Base-by-base conservation (phyloP, 2,329 filamentous ascomycete genomes). In the Trematosphaeria pertusa region DNA sequence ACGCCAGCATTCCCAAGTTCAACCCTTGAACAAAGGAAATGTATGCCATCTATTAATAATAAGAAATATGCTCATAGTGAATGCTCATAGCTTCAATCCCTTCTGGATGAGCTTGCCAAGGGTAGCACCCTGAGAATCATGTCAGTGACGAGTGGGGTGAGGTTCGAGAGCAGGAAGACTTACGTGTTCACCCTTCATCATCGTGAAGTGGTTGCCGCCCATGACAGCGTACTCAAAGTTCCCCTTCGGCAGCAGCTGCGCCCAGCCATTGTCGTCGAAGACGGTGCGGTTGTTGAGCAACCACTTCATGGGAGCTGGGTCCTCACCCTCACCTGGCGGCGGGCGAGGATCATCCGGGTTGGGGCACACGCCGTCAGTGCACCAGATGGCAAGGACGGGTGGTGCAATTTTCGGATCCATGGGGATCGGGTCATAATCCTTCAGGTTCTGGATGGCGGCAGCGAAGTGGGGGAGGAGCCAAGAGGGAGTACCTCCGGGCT, bases 401-500 rank as follows among this genome's bases (percentile, higher is more conserved):
- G 87, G 85, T 30, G 81, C 82, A 52, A 76, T 79, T 6, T 77
- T 78, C 36, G 78, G 75, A 26, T 85, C 76, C 63, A 88, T 84
- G 3, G 83, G 83, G 58, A 80, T 78, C 5, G 87, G 84, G 10
- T 84, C 81, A 71, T 91, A 91, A 64, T 82, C 84, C 60, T 85
- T 86, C 21, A 91, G 75, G 12, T 86, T 86, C 38, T 80, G 78
- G 43, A 91, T 85, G 15, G 85, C 84, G 17, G 86, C 83, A 0
- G 83, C 80, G 68, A 91, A 91, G 72, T 91, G 88, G 46, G 85
- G 85, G 2, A 88, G 79, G 12, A 91, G 79, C 87, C 87, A 91
- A n/a, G 80, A 74, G 0, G 87, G 87, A 30, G 87, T 82, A 69
- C 85, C 86, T 56, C 62, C 76, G 57, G 70, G 75, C 70, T 78